Evolutionary conservation across 371 early-diverging fungal species (phyloP).

Genomic region (Globomyces sp.): DNA sequence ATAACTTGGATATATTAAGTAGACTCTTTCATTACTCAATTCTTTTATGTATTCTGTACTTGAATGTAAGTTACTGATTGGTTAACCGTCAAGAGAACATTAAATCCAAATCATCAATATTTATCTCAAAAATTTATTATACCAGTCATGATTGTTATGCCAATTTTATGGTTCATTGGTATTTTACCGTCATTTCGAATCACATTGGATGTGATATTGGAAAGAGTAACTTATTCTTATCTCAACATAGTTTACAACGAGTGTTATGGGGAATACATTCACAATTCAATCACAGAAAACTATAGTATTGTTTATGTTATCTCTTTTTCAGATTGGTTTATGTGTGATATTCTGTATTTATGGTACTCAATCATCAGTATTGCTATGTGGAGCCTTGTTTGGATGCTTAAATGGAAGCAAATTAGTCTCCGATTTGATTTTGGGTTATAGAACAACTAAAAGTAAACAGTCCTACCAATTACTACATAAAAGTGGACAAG

Average conservation of each 20-base stretch:
- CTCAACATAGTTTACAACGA: too few species aligned
- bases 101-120: too few species aligned
- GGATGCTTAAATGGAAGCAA: too few species aligned
- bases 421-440: not conserved
- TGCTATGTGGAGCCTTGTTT: not conserved
- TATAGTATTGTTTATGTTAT: not conserved
- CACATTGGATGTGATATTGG: constrained; percentile 20
- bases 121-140: not conserved
- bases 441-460: constrained; percentile 1
- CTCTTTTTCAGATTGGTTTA: not conserved
- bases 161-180: not conserved
- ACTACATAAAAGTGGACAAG: not conserved
- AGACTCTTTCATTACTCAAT: not conserved
- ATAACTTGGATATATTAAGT: constrained; percentile 22
- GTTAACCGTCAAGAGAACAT: too few species aligned
- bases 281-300: not conserved
- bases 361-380: not conserved
- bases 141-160: not conserved
- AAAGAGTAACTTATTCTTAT: not conserved
- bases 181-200: constrained; percentile 17
- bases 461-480: constrained; percentile 11
- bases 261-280: too few species aligned
- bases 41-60: not conserved
- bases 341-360: not conserved
- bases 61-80: too few species aligned